Evolutionary conservation across 306 rosid species (phyloP), one percentile per base, ranked within the genome.

Genomic region (Quercus alba): DNA sequence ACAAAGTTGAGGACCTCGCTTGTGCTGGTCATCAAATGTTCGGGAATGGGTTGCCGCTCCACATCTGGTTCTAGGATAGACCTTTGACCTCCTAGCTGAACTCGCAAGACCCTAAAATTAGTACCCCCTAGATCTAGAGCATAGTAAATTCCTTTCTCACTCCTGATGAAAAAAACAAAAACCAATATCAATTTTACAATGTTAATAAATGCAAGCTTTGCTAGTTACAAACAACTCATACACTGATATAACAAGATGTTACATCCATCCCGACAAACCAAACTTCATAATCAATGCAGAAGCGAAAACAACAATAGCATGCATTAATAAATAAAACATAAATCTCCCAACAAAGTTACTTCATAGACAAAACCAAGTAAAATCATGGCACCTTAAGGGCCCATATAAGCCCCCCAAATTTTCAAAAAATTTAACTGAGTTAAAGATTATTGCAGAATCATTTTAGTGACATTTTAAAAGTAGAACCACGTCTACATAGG

Each of bases 121-220:
- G 98, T 91, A 67, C 94, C 98, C 56, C 97, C 97, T 75, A 94
- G 94, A 89, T 94, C 92, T 79, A 94, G 89, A 6, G 97, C 97
- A 84, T 92, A 94, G 78, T 86, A 91, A 68, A 92, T 90, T 86
- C 97, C 98, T 73, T 75, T 87, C 82, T 94, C 97, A 7, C 86
- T 88, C 89, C 98, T 94, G 90, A 68, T 79, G 58, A 66, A 56
- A 49, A 49, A 70, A 41, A 41, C 46, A 41, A 41, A 41, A 41
- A 46, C 46, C 70, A 51, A 52, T 28, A 71, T 49, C 58, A 14
- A 58, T 31, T 77, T 71, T 74, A 70, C 17, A 4, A 23, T 12
- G n/a, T 54, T 56, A 61, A 61, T 69, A 41, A 78, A 57, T 49
- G 31, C 77, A 74, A 57, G 58, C 79, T 63, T 56, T 70, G 49